phyloP scores from a whole-genome alignment of 441 rosid species.

The Caryocar brasiliense region DNA sequence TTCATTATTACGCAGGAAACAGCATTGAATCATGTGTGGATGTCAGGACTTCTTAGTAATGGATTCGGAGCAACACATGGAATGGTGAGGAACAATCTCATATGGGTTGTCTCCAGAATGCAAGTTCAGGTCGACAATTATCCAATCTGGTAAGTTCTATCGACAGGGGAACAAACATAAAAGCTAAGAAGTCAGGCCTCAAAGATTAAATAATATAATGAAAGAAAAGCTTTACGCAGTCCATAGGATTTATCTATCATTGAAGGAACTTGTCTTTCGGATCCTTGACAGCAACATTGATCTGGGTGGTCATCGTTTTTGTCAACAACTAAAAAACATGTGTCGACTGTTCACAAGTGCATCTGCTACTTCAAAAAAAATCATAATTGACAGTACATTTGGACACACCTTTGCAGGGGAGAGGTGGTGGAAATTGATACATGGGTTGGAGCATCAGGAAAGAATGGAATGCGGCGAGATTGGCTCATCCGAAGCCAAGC shows the following conservation, averaged over 20 bases:
- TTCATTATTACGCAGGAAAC: constrained; percentile 36
- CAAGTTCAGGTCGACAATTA: constrained; percentile 50
- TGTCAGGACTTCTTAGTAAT: constrained; percentile 68
- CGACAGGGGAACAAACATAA: too few species aligned
- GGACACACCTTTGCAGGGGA: constrained; percentile 33
- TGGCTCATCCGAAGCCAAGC: constrained; percentile 63
- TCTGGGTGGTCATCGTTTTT: too few species aligned
- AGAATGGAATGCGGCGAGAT: constrained; percentile 65
- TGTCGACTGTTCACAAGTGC: too few species aligned
- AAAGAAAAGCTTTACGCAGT: too few species aligned
- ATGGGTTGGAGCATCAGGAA: constrained; percentile 73
- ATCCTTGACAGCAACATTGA: too few species aligned
- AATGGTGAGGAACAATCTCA: constrained; percentile 62
- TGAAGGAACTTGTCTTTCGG: too few species aligned
- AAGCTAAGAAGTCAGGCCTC: too few species aligned
- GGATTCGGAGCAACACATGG: constrained; percentile 76
- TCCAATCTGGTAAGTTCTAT: constrained; percentile 44
- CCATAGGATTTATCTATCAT: too few species aligned
- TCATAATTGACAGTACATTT: neutral
- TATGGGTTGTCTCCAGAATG: constrained; percentile 73
- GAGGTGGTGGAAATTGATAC: constrained; percentile 64
- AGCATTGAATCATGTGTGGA: constrained; percentile 71
- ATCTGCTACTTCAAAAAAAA: too few species aligned
- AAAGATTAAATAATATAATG: too few species aligned
- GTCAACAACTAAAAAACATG: too few species aligned